phyloP scores from a whole-genome alignment of 108 stramenopile species.

The Ochromonas danica region DNA sequence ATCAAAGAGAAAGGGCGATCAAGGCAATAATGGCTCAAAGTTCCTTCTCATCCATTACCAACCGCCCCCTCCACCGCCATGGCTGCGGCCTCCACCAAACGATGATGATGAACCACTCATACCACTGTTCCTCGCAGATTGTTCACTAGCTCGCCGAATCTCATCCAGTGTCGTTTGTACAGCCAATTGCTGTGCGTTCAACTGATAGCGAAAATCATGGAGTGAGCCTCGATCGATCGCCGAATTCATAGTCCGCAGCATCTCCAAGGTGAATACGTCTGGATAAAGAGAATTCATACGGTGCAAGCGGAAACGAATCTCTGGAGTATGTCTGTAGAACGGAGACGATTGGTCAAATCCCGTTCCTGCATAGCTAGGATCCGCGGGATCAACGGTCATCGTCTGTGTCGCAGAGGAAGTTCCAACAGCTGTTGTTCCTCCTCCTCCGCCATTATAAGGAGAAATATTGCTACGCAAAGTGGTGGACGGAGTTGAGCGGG shows the following conservation, averaged over 20 bases:
- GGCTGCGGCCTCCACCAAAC: neutral
- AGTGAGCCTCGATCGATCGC: slow-evolving; percentile 6
- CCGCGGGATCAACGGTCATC: too few species aligned
- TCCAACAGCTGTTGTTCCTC: too few species aligned
- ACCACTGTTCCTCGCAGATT: neutral
- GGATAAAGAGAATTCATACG: slow-evolving; percentile 8
- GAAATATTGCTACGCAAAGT: too few species aligned
- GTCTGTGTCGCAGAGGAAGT: neutral
- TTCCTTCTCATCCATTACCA: neutral
- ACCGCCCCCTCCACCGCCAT: slow-evolving; percentile 4
- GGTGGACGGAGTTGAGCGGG: too few species aligned
- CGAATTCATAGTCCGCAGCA: neutral
- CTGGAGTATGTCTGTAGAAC: neutral
- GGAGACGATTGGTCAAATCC: neutral
- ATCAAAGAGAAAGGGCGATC: too few species aligned
- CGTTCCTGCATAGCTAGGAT: too few species aligned
- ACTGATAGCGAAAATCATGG: neutral
- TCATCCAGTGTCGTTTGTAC: neutral
- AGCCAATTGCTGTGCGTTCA: neutral
- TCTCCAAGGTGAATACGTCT: neutral
- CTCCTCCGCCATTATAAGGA: too few species aligned
- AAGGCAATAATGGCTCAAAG: too few species aligned
- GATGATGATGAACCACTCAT: neutral
- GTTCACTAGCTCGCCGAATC: neutral
- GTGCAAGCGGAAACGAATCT: neutral